Evolutionary conservation across 2,329 filamentous ascomycete genomes (phyloP), one percentile per base, ranked within the genome.

Genomic region (Colletotrichum liriopes): DNA sequence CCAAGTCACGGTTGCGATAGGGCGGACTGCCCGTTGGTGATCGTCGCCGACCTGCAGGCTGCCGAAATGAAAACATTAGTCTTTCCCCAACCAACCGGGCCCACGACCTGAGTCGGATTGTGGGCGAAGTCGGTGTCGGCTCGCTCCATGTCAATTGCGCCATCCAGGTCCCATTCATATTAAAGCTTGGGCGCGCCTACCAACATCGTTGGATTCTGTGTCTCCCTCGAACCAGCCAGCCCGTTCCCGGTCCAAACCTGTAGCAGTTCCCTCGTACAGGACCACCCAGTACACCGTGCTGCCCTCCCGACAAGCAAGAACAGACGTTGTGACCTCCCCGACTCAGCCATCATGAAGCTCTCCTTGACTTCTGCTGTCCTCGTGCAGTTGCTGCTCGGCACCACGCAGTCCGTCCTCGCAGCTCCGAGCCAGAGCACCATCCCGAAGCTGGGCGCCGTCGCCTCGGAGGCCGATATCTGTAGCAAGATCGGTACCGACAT

Each of bases 391-490:
- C 63, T 73, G 47, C 43, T 74, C 43, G 65, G 65, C 32, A 35
- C 64, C 14, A n/a, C 20, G 5, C 71, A 58, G 64, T 32, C 73
- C 54, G 32, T 55, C 23, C 62, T 74, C 20, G 60, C 71, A 12
- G 63, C 60, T 35, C 63, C 66, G 14, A 54, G 49, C 49, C 16
- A 49, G 5, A 43, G 8, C 7, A 59, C 56, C 20, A 26, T n/a
- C 45, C 68, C 68, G 49, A 81, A 78, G 39, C 78, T 82, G 2
- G 91, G 91, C 12, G 91, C 90, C 18, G 89, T 92, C 54, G 89
- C 91, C 1, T 91, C 88, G 11, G 90, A 93, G 77, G 88, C 84
- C 74, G 79, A 83, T 0, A 82, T 91, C 59, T 93, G 91, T 77
- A 91, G 89, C 75, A 80, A 84, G 3, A 86, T 92, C 74, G 91